Base-by-base conservation (phyloP, 108 stramenopile species). In the Cyclotella sp. region DNA sequence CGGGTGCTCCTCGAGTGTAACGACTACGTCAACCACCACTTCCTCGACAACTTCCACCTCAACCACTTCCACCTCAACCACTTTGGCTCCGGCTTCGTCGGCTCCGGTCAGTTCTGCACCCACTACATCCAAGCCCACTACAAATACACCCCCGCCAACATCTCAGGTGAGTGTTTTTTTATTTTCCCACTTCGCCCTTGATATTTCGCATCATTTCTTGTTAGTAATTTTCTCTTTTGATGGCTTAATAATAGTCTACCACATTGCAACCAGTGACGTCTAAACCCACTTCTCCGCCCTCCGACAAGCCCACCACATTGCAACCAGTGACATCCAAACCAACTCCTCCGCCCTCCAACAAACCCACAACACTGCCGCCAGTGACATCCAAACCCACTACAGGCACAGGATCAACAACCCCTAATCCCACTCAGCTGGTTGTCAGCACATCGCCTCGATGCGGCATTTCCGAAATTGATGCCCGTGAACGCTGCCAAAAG, bases 381-480 rank as follows among this genome's bases (percentile, higher is more conserved):
- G 34, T 34, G 34, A 34, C 34, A 34, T 6, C 34, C 34, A 34
- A 49, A 49, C 47, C 47, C 47, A 49, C 47, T 3, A n/a, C 47
- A 7, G 47, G 47, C 47, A 49, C n/a, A 3, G 47, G n/a, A 49
- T 3, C 47, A 49, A n/a, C 47, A 49, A 49, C 47, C n/a, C 47
- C 47, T 49, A 49, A n/a, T n/a, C 47, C 47, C 3, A 49, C 47
- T n/a, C 47, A 65, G 22, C 64, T 45, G 45, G 43, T 65, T 3
- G 13, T 65, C 19, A 21, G 21, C 24, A 65, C 26, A 22, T 65
- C 64, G 18, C 43, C 59, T 73, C 58, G 72, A 0, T 73, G 72
- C 28, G 72, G 72, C 57, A 73, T 30, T 21, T 40, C 30, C 15
- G 72, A 73, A 46, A 11, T 63, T 24, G 60, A 60, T 62, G 72